phyloP scores from a whole-genome alignment of 306 rosid species.

The Trifolium fragiferum region DNA sequence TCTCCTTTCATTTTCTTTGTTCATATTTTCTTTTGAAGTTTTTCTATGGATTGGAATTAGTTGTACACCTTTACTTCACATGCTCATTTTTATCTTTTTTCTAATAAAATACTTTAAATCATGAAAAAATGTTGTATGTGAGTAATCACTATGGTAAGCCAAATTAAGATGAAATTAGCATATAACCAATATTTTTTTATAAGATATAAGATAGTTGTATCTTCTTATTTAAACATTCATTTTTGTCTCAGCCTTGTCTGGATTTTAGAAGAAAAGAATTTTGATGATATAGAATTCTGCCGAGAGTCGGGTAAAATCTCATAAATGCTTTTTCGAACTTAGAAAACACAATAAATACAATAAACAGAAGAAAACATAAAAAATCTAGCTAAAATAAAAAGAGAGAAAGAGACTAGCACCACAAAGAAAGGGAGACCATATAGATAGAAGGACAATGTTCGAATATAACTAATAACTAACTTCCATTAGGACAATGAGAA shows the following conservation, averaged over 20 bases:
- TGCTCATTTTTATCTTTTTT: background rate
- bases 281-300: background rate
- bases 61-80: conserved; percentile 3
- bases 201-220: too few species aligned
- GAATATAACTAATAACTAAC: conserved; percentile 64
- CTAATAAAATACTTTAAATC: background rate
- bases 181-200: too few species aligned
- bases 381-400: background rate
- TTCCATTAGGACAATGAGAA: conserved; percentile 56
- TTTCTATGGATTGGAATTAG: background rate
- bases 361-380: background rate
- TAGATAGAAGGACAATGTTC: conserved; percentile 43
- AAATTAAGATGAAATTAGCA: background rate
- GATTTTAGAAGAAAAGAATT: background rate
- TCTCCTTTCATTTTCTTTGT: background rate
- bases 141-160: background rate
- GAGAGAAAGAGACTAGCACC: conserved; percentile 15
- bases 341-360: background rate
- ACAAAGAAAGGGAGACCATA: conserved; percentile 32
- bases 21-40: background rate
- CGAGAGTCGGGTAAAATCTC: background rate
- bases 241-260: background rate
- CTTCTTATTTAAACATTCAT: background rate
- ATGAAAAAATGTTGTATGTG: background rate
- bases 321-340: background rate